A percentile compares a stretch with the other conserved stretches of the same genome.
Evolutionary conservation across 345 rosid species (phyloP).

Genomic region (Gossypium rotundifolium): DNA sequence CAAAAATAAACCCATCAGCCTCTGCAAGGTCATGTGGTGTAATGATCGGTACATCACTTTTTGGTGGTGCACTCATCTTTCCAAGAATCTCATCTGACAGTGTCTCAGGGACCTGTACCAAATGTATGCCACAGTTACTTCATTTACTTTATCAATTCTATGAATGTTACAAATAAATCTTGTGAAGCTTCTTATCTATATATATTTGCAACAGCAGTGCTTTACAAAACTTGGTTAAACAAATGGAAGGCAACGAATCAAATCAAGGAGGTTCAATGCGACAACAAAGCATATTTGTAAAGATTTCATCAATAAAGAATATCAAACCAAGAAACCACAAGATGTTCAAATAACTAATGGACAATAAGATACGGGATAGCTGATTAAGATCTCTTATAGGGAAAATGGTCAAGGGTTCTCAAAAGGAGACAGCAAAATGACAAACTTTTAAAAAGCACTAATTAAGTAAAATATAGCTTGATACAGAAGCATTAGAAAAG

Average conservation of each 20-base stretch:
- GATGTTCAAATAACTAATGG: not conserved
- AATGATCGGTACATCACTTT: conserved; percentile 72
- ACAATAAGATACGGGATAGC: not conserved
- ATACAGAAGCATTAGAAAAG: not conserved
- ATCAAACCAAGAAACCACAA: not conserved
- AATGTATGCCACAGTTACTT: not conserved
- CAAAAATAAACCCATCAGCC: conserved; percentile 86
- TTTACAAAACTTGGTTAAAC: not conserved
- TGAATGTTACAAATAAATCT: not conserved
- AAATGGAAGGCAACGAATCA: not conserved
- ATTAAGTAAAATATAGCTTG: not conserved
- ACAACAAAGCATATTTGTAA: not conserved
- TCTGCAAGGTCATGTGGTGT: conserved; percentile 70
- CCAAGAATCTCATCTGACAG: conserved; percentile 75
- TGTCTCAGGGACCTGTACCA: conserved; percentile 76
- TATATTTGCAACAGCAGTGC: not conserved
- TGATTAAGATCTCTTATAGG: not conserved
- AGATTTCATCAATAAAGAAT: not conserved
- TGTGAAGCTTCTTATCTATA: not conserved
- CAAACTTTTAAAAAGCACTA: not conserved
- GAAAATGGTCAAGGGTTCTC: not conserved
- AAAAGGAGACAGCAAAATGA: not conserved
- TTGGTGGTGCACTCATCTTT: conserved; percentile 89
- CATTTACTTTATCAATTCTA: not conserved
- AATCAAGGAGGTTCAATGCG: not conserved